phyloP scores from a whole-genome alignment of 2,329 filamentous ascomycete species.

The Pseudocercospora ulei region DNA sequence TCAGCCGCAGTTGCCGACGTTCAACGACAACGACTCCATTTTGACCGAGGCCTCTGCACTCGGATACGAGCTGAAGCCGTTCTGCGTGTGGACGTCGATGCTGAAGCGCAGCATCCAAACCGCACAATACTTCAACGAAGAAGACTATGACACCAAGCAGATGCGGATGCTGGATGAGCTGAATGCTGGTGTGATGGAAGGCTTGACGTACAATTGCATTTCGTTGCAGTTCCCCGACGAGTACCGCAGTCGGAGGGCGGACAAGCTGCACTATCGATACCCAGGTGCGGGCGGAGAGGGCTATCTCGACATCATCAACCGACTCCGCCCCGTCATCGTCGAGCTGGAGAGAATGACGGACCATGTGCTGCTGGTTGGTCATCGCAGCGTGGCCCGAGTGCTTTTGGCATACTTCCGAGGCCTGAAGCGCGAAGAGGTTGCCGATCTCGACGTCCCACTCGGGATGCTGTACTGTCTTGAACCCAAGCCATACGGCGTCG shows the following conservation, averaged over 20 bases:
- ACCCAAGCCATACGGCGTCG: slow-evolving; percentile 94
- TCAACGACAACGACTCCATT: slow-evolving; percentile 12
- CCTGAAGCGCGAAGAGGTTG: slow-evolving; percentile 78
- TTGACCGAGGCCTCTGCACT: slow-evolving; percentile 20
- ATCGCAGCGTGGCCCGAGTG: slow-evolving; percentile 84
- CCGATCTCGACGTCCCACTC: slow-evolving; percentile 84
- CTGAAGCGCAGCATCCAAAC: slow-evolving; percentile 81
- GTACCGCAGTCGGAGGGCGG: slow-evolving; percentile 64
- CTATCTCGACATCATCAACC: slow-evolving; percentile 93
- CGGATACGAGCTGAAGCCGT: slow-evolving; percentile 60
- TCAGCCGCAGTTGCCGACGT: slow-evolving; percentile 38
- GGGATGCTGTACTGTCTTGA: slow-evolving; percentile 92
- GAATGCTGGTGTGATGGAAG: slow-evolving; percentile 85
- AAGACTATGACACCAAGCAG: slow-evolving; percentile 92
- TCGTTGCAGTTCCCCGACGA: slow-evolving; percentile 67
- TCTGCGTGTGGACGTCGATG: slow-evolving; percentile 98
- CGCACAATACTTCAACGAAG: slow-evolving; percentile 83
- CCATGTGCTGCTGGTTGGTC: slow-evolving; percentile 82
- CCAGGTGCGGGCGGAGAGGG: slow-evolving; percentile 92
- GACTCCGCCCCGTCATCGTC: slow-evolving; percentile 86
- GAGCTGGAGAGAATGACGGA: slow-evolving; percentile 97
- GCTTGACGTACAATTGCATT: slow-evolving; percentile 89
- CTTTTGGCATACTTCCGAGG: slow-evolving; percentile 96
- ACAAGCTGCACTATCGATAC: slow-evolving; percentile 95
- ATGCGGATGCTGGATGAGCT: slow-evolving; percentile 66